Percentiles rank a stretch among this genome's conserved stretches.
Conservation (phyloP, 1,139 yeast species). For the Sugiyamaella novakii region DNA sequence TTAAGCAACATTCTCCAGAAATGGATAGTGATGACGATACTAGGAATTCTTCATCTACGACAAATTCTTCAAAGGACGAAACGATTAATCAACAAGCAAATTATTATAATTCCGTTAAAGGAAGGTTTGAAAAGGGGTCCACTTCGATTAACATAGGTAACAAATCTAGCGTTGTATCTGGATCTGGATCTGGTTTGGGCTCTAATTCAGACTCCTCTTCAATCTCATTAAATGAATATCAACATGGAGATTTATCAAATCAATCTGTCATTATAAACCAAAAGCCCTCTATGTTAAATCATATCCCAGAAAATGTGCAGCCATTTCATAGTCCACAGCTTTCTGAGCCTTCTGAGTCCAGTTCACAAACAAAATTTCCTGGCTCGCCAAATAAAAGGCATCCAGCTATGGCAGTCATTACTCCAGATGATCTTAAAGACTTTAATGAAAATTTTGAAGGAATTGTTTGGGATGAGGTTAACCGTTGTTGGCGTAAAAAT, state of each 20-base stretch:
- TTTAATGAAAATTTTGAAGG: conserved; percentile 30
- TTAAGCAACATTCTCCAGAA: conserved; percentile 18
- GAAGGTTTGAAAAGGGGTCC: conserved; percentile 18
- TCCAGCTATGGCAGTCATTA: conserved; percentile 30
- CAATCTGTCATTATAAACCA: not conserved
- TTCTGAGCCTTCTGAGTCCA: not conserved
- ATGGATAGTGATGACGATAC: conserved; percentile 18
- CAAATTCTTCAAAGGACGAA: not conserved
- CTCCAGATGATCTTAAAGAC: conserved; percentile 29
- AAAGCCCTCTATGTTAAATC: not conserved
- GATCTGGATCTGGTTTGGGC: not conserved
- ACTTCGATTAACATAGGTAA: conserved; percentile 3
- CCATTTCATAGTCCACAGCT: not conserved
- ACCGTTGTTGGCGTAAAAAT: conserved; percentile 27
- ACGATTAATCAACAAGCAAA: not conserved
- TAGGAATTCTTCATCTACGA: not conserved
- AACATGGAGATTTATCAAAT: not conserved
- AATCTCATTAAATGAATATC: conserved; percentile 2
- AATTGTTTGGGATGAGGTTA: conserved; percentile 30
- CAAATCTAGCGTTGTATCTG: too few relatives aligned
- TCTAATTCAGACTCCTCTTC: conserved; percentile 2
- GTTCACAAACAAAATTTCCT: not conserved
- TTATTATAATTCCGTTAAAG: conserved; percentile 25
- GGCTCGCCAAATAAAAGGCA: conserved; percentile 18
- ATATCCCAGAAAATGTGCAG: not conserved